Base-by-base conservation (phyloP, 1,284 basidiomycete species). In the Amylostereum chailletii region DNA sequence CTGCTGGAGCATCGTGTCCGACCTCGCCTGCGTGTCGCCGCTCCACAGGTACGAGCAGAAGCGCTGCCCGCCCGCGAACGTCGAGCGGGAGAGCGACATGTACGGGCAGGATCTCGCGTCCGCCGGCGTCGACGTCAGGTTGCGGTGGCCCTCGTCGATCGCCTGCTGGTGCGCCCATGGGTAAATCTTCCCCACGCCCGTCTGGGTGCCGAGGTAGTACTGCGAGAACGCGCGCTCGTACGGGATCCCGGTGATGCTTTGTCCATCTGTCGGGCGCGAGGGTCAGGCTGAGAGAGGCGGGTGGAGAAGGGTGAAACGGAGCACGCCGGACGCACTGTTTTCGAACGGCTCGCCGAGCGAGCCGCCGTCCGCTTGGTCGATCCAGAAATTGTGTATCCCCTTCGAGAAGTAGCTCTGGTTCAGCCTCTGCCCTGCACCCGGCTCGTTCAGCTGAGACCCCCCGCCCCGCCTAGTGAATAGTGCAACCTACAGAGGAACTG, bases 31-130 rank as follows among this genome's bases (percentile, higher is more conserved):
- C 6, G 69, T 71, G 54, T 71, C 69, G 3, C 68, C 69, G 50
- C 66, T 68, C 69, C 69, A 71, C 11, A 71, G 51, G 46, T 70
- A 71, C 38, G 67, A 69, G 57, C 69, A 71, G 57, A 69, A 71
- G 3, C 68, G 57, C 51, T 71, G 69, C 10, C 69, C 68, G 19
- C 69, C 69, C 19, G 62, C 59, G 50, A 68, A 71, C 6, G 68
- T 70, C 50, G 68, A 69, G 27, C 69, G 58, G 1, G 69, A 67
- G n/a, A 71, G 55, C 2, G 68, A 69, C 68, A 71, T 68, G 50
- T 62, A 65, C 45, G 65, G 47, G 49, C 69, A 71, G 4, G 61
- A 55, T 1, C 61, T 60, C 5, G 46, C 46, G 11, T 52, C 52
- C 0, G 55, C 51, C 26, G 46, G 46, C 33, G 38, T 9, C 19